These are phyloP conservation scores for Skeletonema grethae DNA, from an alignment of 108 stramenopile species.

Conservation along the genomic window DNA sequence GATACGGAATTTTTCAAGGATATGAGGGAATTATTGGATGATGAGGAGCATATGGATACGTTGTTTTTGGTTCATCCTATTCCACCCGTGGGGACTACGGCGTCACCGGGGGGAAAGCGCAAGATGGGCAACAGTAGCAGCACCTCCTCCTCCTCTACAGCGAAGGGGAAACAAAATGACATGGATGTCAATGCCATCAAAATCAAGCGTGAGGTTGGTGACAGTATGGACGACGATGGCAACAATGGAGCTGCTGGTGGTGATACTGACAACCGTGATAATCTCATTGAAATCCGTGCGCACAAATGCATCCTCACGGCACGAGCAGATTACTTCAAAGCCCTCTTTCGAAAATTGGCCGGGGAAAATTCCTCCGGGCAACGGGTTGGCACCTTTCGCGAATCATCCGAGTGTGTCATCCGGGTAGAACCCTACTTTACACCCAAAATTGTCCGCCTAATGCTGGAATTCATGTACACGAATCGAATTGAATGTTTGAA, in stretches of 20 bases:
- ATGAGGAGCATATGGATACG: constrained; percentile 90
- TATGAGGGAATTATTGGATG: constrained; percentile 84
- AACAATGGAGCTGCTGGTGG: constrained; percentile 6
- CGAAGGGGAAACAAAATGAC: constrained; percentile 22
- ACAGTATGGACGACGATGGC: constrained; percentile 13
- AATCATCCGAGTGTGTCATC: constrained; percentile 76
- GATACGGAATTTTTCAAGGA: constrained; percentile 89
- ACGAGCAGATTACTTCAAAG: constrained; percentile 97
- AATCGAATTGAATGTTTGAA: constrained; percentile 82
- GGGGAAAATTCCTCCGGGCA: constrained; percentile 27
- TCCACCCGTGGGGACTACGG: constrained; percentile 10
- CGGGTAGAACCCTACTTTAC: constrained; percentile 77
- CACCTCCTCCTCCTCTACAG: not conserved
- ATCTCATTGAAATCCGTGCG: constrained; percentile 78
- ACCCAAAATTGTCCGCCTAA: constrained; percentile 78
- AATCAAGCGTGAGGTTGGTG: constrained; percentile 28
- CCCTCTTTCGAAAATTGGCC: constrained; percentile 88
- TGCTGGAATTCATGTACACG: constrained; percentile 95
- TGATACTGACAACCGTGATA: constrained; percentile 6
- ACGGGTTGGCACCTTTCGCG: constrained; percentile 61
- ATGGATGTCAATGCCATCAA: constrained; percentile 22
- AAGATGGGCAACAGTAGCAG: constrained; percentile 18
- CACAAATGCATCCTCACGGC: constrained; percentile 97
- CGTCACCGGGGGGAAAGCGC: constrained; percentile 15
- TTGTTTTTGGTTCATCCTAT: constrained; percentile 66